Conservation (phyloP, 192 early-diverging fungal species). For the Kappamyces sp. region DNA sequence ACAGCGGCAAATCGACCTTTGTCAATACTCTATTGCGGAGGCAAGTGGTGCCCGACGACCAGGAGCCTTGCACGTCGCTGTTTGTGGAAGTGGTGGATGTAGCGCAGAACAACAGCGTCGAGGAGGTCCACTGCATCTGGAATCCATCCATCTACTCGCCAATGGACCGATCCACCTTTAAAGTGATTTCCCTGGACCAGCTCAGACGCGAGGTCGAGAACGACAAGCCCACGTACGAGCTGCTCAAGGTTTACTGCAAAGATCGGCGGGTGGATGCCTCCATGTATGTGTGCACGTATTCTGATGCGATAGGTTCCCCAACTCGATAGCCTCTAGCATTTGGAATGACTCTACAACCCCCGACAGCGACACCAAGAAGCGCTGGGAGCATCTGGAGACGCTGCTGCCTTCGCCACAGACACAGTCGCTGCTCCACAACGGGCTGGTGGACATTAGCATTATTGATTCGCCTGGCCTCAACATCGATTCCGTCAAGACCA, state of each 20-base stretch:
- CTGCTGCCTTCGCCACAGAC: neutral
- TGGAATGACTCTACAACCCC: constrained; percentile 17
- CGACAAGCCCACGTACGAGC: constrained; percentile 70
- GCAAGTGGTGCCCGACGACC: constrained; percentile 88
- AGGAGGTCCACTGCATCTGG: constrained; percentile 88
- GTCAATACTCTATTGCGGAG: constrained; percentile 91
- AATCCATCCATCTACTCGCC: constrained; percentile 64
- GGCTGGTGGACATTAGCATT: constrained; percentile 90
- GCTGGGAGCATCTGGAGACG: constrained; percentile 28
- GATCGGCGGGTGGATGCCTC: constrained; percentile 42
- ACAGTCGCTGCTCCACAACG: constrained; percentile 68
- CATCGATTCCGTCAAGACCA: constrained; percentile 96
- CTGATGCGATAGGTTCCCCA: neutral
- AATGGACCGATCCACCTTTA: constrained; percentile 65
- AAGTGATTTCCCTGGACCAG: constrained; percentile 59
- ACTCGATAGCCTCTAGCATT: constrained; percentile 10
- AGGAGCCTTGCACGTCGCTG: constrained; percentile 94
- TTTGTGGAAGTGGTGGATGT: constrained; percentile 96
- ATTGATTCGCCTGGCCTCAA: constrained; percentile 99
- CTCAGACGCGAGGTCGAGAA: constrained; percentile 81
- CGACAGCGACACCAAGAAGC: constrained; percentile 37
- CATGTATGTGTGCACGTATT: neutral
- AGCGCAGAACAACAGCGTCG: constrained; percentile 78
- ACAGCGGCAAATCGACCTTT: constrained; percentile 96
- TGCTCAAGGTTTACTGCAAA: constrained; percentile 88